Evolutionary conservation across 2,329 filamentous ascomycete genomes (phyloP), one percentile per base, ranked within the genome.

Genomic region (Cladorrhinum sp.): DNA sequence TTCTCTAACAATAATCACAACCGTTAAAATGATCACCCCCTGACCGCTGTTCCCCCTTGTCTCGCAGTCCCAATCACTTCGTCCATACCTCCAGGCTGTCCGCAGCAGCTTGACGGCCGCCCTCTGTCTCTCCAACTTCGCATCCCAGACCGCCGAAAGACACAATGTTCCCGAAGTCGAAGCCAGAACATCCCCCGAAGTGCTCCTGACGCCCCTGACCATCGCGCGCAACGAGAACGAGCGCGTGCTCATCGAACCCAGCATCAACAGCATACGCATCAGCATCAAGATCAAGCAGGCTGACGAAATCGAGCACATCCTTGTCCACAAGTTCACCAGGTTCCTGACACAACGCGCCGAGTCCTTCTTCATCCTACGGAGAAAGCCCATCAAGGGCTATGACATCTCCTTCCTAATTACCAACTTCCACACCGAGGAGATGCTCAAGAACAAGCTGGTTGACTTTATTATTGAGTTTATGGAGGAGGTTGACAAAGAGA

Each of bases 401-500:
- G 95, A 99, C 71, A 99, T 99, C 69, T 97, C 93, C 7, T 99
- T 99, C 81, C 76, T 99, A 72, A 96, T 99, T 73, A 99, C 95
- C 52, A 99, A 99, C 79, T 96, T 95, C 81, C 95, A 99, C 72
- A 98, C 95, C 3, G 95, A 98, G 76, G 91, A 96, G 74, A 96
- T 99, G 92, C 77, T 98, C 74, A 98, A 98, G 82, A 94, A 99
- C 75, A 98, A 99, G 81, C 83, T 99, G 69, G 96, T 99, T 33
- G 95, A 99, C 75, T 99, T 99, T 72, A 96, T 99, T 69, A 97
- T 99, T 67, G 89, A 98, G 73, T 99, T 99, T 73, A 98, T 99
- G 94, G 94, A 99, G 77, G 95, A 99, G 75, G 96, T 99, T 3
- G 96, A 99, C 77, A 99, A 99, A 82, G 95, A 99, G 77, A 99